Conservation (phyloP, 179 eudicot genomes). For the Actinidia arguta region DNA sequence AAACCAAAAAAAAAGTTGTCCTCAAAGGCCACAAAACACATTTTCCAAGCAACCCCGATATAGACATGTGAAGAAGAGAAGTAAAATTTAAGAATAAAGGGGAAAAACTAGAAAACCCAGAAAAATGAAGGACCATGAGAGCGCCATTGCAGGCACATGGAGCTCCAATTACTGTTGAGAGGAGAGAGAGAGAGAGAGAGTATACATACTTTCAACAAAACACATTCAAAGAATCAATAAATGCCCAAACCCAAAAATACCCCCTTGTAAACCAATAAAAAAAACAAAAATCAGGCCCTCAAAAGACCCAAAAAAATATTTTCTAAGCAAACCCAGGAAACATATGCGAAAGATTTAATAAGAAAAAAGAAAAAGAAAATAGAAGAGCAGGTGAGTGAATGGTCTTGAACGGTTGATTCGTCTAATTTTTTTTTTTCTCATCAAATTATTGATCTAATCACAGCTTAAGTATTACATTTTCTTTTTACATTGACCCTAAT, state of each 20-base stretch:
- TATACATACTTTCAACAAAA: constrained; percentile 16
- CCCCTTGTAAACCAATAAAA: background rate
- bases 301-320: constrained; percentile 17
- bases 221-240: no score
- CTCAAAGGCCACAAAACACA: background rate
- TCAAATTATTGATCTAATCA: no score
- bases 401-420: no score
- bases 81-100: background rate
- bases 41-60: background rate
- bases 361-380: no score
- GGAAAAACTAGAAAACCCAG: background rate
- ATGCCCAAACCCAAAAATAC: constrained; percentile 1
- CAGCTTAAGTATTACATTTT: no score
- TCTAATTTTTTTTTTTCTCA: no score
- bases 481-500: no score
- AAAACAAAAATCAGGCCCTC: background rate
- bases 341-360: background rate
- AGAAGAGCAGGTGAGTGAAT: no score
- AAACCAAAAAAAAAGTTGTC: background rate
- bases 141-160: constrained; percentile 97
- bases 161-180: no score
- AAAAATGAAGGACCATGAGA: constrained; percentile 60
- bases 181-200: background rate
- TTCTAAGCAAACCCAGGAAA: constrained; percentile 5
- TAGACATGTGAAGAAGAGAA: background rate